Evolutionary conservation across 2,329 filamentous ascomycete species (phyloP), one percentile per base, ranked within the genome.

Genomic region (Allantophomopsis cytisporea): DNA sequence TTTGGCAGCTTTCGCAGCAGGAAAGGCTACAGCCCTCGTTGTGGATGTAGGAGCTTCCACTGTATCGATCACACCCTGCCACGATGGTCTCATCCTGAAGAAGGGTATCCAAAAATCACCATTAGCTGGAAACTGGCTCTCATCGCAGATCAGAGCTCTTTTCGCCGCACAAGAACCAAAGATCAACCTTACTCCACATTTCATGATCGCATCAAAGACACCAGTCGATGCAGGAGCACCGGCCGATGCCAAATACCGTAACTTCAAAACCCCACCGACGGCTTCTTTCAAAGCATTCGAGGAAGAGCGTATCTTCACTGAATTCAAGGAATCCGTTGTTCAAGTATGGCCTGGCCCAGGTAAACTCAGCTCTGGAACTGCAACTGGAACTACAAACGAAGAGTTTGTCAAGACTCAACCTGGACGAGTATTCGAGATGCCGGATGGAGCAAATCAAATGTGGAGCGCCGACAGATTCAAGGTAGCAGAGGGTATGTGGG

Each of bases 271-370:
- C 57, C 52, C 71, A 51, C 65, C 80, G 45, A 60, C 63, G 50
- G 70, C 75, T 20, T 87, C 83, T 2, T 96, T 88, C 71, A 78
- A 82, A 43, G 66, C 69, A 14, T 80, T 89, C 47, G 80, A 96
- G 61, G 88, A 98, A 65, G 91, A 96, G 59, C 83, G 89, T 39
- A 80, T 94, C 33, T 65, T 98, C 41, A 87, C 85, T 31, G 87
- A 95, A 58, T 98, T 94, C 73, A 98, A 98, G 65, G 93, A 98
- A 63, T 93, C 83, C 14, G 86, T 95, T 13, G 87, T 96, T 20
- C 87, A 95, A 62, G 78, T 89, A 12, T 98, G 91, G 89, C 75
- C 77, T 18, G 85, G 85, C 1, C 84, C 84, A 0, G 80, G 80
- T 43, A 72, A 77, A 44, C 76, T 86, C 51, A 59, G 46, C 43